phyloP scores from a whole-genome alignment of 768 basidiomycete species.

The Trametes maxima region DNA sequence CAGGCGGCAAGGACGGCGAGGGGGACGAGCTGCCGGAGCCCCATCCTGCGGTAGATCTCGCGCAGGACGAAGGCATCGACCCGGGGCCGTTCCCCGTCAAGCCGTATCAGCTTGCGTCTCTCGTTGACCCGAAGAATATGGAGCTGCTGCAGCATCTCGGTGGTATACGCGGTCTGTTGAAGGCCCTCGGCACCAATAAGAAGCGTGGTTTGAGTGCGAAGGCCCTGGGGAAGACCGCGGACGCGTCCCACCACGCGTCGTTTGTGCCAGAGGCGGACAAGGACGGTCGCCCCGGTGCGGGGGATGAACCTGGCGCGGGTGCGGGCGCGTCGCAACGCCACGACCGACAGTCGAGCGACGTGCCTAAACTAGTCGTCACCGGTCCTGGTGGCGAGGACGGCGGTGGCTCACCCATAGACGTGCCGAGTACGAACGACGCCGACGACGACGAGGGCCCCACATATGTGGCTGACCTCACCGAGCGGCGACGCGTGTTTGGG shows the following conservation, averaged over 20 bases:
- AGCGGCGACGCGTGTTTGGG: slow-evolving; percentile 53
- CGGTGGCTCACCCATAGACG: slow-evolving; percentile 3
- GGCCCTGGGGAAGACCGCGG: slow-evolving; percentile 14
- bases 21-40: slow-evolving; percentile 29
- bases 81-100: slow-evolving; percentile 74
- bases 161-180: slow-evolving; percentile 65
- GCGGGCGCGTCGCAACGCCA: slow-evolving; percentile 38
- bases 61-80: slow-evolving; percentile 53
- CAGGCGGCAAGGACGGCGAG: slow-evolving; percentile 12
- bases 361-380: slow-evolving; percentile 33
- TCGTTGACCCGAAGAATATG: slow-evolving; percentile 89
- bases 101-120: slow-evolving; percentile 75
- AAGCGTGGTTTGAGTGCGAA: slow-evolving; percentile 44
- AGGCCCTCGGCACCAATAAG: slow-evolving; percentile 71
- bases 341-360: slow-evolving; percentile 27
- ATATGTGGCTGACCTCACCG: slow-evolving; percentile 41
- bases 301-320: slow-evolving; percentile 30
- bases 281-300: slow-evolving; percentile 24
- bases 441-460: slow-evolving; percentile 24
- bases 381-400: slow-evolving; percentile 26
- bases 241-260: slow-evolving; percentile 16
- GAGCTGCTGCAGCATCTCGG: slow-evolving; percentile 68
- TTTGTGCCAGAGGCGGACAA: not conserved
- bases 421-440: slow-evolving; percentile 4
- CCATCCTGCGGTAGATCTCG: slow-evolving; percentile 34